Percentiles rank a stretch among this genome's conserved stretches.
Conservation (phyloP, 768 basidiomycete species). For the Lactifluus echinatus region DNA sequence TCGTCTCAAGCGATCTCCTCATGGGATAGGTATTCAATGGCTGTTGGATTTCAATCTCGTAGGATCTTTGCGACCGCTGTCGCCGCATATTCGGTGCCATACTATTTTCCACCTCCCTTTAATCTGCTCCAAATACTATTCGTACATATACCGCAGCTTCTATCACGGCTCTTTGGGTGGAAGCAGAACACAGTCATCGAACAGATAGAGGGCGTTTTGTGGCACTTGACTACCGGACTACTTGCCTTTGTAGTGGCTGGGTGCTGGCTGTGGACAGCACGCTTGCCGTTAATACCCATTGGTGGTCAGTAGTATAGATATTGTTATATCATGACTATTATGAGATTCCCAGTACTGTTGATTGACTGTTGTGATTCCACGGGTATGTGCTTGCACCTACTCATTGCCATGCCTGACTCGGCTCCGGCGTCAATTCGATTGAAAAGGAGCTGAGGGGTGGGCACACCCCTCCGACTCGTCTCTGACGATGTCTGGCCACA, state of each 20-base stretch:
- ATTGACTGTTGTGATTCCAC: too few relatives aligned
- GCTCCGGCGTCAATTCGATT: too few relatives aligned
- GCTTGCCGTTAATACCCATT: background rate
- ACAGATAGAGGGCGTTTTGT: conserved; percentile 29
- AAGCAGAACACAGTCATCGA: conserved; percentile 12
- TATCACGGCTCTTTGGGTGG: conserved; percentile 21
- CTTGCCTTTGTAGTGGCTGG: conserved; percentile 25
- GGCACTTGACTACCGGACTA: conserved; percentile 37
- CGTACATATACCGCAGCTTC: conserved; percentile 16
- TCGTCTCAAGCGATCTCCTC: conserved; percentile 2
- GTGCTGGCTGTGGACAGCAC: conserved; percentile 9
- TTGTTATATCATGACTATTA: background rate
- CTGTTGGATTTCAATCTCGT: conserved; percentile 39
- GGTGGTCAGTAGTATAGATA: background rate
- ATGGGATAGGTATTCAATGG: conserved; percentile 44
- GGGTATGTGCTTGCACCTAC: too few relatives aligned
- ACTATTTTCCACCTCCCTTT: conserved; percentile 44
- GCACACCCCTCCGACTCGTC: too few relatives aligned
- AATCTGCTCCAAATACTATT: conserved; percentile 33
- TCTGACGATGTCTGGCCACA: conserved; percentile 5
- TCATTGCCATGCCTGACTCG: too few relatives aligned
- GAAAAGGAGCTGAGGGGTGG: too few relatives aligned
- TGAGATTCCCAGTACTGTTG: background rate
- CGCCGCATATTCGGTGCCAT: conserved; percentile 27
- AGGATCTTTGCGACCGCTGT: conserved; percentile 32